phyloP scores from a whole-genome alignment of 2,329 filamentous ascomycete species.

The Gnomoniopsis smithogilvyi region DNA sequence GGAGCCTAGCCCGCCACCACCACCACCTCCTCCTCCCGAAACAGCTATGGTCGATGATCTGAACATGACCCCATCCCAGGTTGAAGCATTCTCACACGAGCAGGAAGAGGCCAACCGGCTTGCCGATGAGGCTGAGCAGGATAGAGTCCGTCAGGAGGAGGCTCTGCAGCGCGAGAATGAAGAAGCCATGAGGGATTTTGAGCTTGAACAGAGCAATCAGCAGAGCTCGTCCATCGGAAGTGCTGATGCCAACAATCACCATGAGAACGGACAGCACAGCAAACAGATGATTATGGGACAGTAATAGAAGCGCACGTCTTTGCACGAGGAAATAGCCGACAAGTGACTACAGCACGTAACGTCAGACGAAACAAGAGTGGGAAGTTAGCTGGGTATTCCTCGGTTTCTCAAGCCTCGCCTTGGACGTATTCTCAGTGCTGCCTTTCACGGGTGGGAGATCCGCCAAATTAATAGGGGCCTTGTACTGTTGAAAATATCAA shows the following conservation, averaged over 20 bases:
- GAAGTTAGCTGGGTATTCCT: neutral
- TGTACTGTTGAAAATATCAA: conserved; percentile 3
- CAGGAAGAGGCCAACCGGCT: conserved; percentile 53
- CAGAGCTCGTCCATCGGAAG: conserved; percentile 10
- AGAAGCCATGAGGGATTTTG: conserved; percentile 34
- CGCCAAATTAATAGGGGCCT: neutral
- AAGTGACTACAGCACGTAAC: neutral
- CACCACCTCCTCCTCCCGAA: conserved; percentile 44
- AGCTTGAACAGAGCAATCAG: conserved; percentile 29
- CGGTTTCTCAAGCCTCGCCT: neutral
- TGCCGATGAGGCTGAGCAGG: conserved; percentile 42
- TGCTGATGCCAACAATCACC: conserved; percentile 4
- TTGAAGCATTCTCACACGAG: conserved; percentile 47
- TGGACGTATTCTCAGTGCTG: neutral
- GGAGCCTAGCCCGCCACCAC: conserved; percentile 29
- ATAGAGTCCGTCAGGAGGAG: conserved; percentile 30
- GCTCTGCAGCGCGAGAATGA: conserved; percentile 36
- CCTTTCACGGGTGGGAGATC: neutral
- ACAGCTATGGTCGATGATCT: conserved; percentile 38
- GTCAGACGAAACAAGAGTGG: conserved; percentile 1
- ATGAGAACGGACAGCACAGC: neutral
- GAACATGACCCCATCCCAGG: conserved; percentile 45
- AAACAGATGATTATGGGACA: conserved; percentile 12
- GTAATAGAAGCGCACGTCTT: neutral
- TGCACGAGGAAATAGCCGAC: neutral